Evolutionary conservation across 306 rosid species (phyloP), one percentile per base, ranked within the genome.

Genomic region (Vigna trinervia): DNA sequence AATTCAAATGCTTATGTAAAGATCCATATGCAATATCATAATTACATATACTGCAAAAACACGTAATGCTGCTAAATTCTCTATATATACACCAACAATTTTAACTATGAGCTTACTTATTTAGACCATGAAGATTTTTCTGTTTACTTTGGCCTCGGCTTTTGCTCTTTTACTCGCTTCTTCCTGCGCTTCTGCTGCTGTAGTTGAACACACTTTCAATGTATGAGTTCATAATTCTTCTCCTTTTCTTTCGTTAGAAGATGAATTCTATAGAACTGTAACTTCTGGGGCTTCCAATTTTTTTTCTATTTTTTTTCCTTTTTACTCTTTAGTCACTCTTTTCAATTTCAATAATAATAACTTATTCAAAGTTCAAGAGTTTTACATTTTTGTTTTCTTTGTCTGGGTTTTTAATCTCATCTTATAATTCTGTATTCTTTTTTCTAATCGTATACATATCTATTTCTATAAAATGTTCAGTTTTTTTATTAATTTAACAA

Each of bases 171-270:
- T 85, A 26, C 69, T 85, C 22, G 83, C 85, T 60, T 80, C 82
- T 12, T 87, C 87, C 19, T 5, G 78, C 56, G 75, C 80, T 63
- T 89, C 85, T 39, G 94, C 84, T 61, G 82, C 85, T 52, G 63
- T 76, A 15, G 87, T 85, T 41, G 89, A 89, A 83, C 82, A 86
- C 47, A 60, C 70, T 12, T 74, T 48, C 48, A 30, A 64, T 41
- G 91, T 87, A 86, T 72, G 68, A 0, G 0, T 5, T 8, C 0
- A 0, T 20, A n/a, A 15, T 61, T 47, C 23, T 41, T 51, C 17
- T 76, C 53, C 23, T 46, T 52, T 73, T 38, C 8, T 9, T 70
- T 70, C 10, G 19, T 39, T 8, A 41, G 4, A 41, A 36, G 41
- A 36, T 36, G 2, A 41, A 41, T 2, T 39, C 1, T 41, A 8